phyloP scores from a whole-genome alignment of 495 filamentous ascomycete genomes.

The Aspergillus ostianus region DNA sequence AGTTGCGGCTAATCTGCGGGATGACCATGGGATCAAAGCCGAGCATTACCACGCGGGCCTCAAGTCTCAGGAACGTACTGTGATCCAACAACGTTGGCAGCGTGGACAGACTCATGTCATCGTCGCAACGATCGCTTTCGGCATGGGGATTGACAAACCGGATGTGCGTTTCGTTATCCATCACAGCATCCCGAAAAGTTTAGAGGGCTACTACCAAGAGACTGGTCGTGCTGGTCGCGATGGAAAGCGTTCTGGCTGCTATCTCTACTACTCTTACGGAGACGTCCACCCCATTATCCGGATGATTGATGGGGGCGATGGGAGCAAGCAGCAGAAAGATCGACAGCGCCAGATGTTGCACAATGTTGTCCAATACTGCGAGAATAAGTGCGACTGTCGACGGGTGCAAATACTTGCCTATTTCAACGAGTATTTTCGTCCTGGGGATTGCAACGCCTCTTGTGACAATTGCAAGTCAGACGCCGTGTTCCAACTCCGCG shows the following conservation, averaged over 20 bases:
- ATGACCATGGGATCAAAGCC: slow-evolving; percentile 65
- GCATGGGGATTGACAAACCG: slow-evolving; percentile 98
- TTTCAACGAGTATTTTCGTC: slow-evolving; percentile 80
- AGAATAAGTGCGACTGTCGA: slow-evolving; percentile 82
- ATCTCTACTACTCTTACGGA: slow-evolving; percentile 78
- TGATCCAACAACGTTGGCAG: slow-evolving; percentile 82
- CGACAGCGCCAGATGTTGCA: slow-evolving; percentile 81
- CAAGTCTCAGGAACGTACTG: slow-evolving; percentile 56
- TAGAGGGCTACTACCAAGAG: slow-evolving; percentile 99
- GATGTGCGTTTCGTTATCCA: slow-evolving; percentile 96
- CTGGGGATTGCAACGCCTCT: slow-evolving; percentile 62
- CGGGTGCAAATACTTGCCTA: slow-evolving; percentile 86
- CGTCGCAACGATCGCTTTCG: slow-evolving; percentile 98
- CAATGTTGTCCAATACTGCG: slow-evolving; percentile 80
- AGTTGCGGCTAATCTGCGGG: slow-evolving; percentile 64
- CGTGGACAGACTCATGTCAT: slow-evolving; percentile 75
- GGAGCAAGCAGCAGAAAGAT: slow-evolving; percentile 71
- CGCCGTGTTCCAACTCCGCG: slow-evolving; percentile 61
- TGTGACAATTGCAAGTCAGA: slow-evolving; percentile 88
- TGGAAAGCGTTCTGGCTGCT: slow-evolving; percentile 82
- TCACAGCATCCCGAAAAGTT: slow-evolving; percentile 83
- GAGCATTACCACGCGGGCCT: slow-evolving; percentile 85
- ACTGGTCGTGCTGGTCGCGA: slow-evolving; percentile 93
- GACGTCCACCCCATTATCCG: slow-evolving; percentile 62
- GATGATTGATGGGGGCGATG: slow-evolving; percentile 80